Percentiles rank a stretch among this genome's conserved stretches.
These are phyloP conservation scores for Trichoderma sp. DNA, from an alignment of 2,329 filamentous ascomycete genomes.

Conservation along the genomic window DNA sequence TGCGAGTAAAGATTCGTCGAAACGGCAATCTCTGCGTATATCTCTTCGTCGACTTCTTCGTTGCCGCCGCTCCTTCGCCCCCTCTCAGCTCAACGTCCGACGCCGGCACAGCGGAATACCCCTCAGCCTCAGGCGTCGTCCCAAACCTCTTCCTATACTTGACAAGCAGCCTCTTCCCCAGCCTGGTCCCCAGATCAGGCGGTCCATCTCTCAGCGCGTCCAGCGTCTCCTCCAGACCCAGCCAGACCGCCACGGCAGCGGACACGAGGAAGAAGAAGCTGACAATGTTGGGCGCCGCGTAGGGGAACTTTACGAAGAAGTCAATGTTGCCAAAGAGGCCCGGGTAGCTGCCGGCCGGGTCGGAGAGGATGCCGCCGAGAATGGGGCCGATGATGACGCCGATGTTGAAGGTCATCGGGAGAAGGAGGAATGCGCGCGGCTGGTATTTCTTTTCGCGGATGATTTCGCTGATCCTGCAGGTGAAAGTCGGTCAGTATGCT, in stretches of 20 bases:
- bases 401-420: conserved; percentile 73
- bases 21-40: conserved; percentile 56
- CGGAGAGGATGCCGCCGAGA: conserved; percentile 68
- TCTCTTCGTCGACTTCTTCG: conserved; percentile 35
- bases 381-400: conserved; percentile 73
- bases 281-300: conserved; percentile 57
- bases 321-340: conserved; percentile 50
- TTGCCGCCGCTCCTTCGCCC: conserved; percentile 12
- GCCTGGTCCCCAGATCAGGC: conserved; percentile 48
- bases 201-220: conserved; percentile 46
- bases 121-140: conserved; percentile 22
- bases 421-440: conserved; percentile 71
- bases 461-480: conserved; percentile 62
- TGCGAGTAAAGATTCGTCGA: conserved; percentile 57
- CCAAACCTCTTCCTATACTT: conserved; percentile 36
- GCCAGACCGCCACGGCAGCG: conserved; percentile 50
- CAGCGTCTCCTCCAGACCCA: conserved; percentile 58
- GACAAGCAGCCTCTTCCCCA: conserved; percentile 43
- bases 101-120: conserved; percentile 35
- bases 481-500: not conserved
- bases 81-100: conserved; percentile 33
- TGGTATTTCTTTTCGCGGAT: conserved; percentile 67
- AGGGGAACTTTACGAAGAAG: conserved; percentile 55
- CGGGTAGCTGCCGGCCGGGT: conserved; percentile 63
- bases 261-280: conserved; percentile 52